Evolutionary conservation across 2,329 filamentous ascomycete species (phyloP).

Genomic region (Curvularia sp.): DNA sequence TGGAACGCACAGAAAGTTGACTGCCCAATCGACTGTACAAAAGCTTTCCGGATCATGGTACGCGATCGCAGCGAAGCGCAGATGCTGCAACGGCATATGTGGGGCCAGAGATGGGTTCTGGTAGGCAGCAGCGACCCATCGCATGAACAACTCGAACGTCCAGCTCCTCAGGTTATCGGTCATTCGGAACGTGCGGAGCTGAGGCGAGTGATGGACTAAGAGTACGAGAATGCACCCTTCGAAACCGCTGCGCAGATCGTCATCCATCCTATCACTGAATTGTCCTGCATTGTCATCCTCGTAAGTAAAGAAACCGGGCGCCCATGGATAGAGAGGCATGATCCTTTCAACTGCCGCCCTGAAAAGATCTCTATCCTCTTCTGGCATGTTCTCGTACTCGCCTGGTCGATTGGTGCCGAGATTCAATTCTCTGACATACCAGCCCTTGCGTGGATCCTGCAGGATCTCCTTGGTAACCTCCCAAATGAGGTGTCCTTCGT

Average conservation of each 20-base stretch:
- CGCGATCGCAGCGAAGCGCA: neutral
- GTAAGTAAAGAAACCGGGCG: neutral
- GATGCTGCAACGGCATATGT: neutral
- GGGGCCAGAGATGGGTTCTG: neutral
- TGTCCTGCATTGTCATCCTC: neutral
- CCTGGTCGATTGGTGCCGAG: neutral
- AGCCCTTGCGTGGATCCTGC: neutral
- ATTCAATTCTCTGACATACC: neutral
- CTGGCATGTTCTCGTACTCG: neutral
- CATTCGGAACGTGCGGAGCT: neutral
- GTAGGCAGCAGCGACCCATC: neutral
- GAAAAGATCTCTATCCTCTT: neutral
- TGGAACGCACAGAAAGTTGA: neutral
- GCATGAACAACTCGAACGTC: neutral
- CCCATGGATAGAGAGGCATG: neutral
- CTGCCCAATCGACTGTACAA: neutral
- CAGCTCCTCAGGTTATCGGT: neutral
- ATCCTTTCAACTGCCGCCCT: neutral
- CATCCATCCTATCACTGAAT: neutral
- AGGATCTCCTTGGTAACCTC: neutral
- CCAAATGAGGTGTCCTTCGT: neutral
- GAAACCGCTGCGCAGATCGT: neutral
- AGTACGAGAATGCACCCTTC: neutral
- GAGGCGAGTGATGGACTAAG: neutral
- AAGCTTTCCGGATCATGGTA: neutral